Evolutionary conservation across 306 rosid genomes (phyloP), one percentile per base, ranked within the genome.

Genomic region (Leucaena leucocephala): DNA sequence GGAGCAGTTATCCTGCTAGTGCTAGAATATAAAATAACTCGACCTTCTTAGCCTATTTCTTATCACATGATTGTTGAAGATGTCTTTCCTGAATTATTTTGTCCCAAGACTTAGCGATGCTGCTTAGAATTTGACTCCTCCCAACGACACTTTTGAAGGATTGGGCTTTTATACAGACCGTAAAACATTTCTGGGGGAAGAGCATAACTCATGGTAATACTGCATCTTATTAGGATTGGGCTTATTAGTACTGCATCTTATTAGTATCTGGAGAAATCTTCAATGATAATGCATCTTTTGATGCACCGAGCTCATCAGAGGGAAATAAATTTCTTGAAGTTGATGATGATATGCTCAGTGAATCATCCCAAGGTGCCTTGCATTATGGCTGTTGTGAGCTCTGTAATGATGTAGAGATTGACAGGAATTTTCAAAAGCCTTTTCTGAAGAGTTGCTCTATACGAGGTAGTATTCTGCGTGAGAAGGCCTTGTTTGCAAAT

Each of bases 101-200:
- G 68, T 74, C 77, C 22, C 46, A 40, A 12, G 48, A 58, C 54
- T 2, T 57, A 17, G 65, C 38, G 55, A 16, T 16, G 44, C 76
- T 62, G 4, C 62, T 72, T 55, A 21, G 50, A 75, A 72, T 72
- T 77, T 67, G 63, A 71, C 83, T 81, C 35, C 80, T 36, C 3
- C 44, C 14, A 58, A 17, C 71, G 44, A 34, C 35, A 48, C 39
- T 45, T 81, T 72, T 35, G 63, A 83, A 93, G 99, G 99, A 93
- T 78, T 90, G 98, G 98, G 71, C 65, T 74, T 86, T 87, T 17
- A 63, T 91, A 48, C 93, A 85, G 84, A 81, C 84, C 88, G 68
- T 93, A 72, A 86, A 82, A 84, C 69, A 79, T 52, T 82, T 88
- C 75, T 90, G 97, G 97, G 84, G 81, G 61, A 85, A 85, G 70